Conservation (phyloP, 768 basidiomycete species). For the Tremella yokohamensis region DNA sequence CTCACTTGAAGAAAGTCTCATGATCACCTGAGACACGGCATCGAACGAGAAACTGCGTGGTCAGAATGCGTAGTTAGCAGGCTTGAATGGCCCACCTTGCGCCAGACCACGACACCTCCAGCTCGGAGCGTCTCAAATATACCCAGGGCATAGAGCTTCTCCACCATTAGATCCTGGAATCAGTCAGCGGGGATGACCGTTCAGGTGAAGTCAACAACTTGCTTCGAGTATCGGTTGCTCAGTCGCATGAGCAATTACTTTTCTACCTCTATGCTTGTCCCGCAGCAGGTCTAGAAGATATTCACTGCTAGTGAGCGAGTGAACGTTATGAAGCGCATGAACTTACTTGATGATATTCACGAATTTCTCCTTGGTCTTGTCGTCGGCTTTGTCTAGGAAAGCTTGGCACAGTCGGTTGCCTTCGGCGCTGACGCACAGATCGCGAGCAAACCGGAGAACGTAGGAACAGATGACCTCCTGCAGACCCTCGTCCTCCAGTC, state of each 20-base stretch:
- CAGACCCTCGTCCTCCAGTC: too few relatives aligned
- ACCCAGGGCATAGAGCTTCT: background rate
- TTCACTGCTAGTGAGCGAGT: background rate
- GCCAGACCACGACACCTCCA: slow-evolving; percentile 1
- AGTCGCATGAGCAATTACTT: background rate
- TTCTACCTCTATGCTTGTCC: slow-evolving; percentile 4
- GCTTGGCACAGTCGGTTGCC: slow-evolving; percentile 2
- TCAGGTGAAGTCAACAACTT: background rate
- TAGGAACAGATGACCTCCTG: too few relatives aligned
- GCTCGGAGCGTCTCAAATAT: background rate
- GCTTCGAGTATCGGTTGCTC: background rate
- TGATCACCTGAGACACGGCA: slow-evolving; percentile 1
- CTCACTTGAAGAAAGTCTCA: slow-evolving; percentile 3
- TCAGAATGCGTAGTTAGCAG: background rate
- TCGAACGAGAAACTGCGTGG: background rate
- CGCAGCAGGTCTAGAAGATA: slow-evolving; percentile 1
- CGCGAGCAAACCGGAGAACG: background rate
- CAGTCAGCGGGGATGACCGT: background rate
- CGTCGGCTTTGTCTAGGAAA: slow-evolving; percentile 1
- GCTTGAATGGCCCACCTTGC: background rate
- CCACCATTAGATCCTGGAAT: background rate
- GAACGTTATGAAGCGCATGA: background rate
- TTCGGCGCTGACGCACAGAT: slow-evolving; percentile 3
- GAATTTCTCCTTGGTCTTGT: background rate
- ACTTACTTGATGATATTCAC: slow-evolving; percentile 2